phyloP scores from a whole-genome alignment of 2,329 filamentous ascomycete species.

The Colletotrichum camelliae region DNA sequence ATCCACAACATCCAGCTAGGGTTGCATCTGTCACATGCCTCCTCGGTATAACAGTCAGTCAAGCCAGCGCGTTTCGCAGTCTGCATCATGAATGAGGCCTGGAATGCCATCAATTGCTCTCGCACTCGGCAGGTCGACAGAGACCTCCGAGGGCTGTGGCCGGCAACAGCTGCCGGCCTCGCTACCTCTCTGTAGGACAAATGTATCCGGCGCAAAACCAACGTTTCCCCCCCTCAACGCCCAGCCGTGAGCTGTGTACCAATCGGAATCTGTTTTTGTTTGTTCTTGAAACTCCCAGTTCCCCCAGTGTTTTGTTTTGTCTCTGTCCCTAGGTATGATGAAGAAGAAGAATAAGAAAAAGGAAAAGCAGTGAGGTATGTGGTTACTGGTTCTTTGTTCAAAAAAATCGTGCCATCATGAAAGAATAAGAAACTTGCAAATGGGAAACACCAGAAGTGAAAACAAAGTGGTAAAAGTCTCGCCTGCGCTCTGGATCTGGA shows the following conservation, averaged over 20 bases:
- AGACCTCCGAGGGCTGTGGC: not conserved
- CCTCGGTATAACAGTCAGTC: not conserved
- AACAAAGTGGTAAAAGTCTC: not conserved
- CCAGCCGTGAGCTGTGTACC: constrained; percentile 1
- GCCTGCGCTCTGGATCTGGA: not conserved
- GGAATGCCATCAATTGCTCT: constrained; percentile 13
- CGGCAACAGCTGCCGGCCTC: not conserved
- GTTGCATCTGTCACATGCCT: constrained; percentile 2
- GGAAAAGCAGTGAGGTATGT: constrained; percentile 2
- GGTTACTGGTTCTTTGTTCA: constrained; percentile 3
- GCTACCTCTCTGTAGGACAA: not conserved
- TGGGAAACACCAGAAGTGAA: not conserved
- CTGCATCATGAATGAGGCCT: not conserved
- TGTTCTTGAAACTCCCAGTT: constrained; percentile 6
- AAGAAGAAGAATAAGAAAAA: not conserved
- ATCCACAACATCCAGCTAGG: not conserved
- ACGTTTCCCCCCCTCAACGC: constrained; percentile 5
- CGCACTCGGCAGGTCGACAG: not conserved
- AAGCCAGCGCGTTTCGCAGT: not conserved
- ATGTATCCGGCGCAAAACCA: not conserved
- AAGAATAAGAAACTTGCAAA: not conserved
- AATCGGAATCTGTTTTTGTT: not conserved
- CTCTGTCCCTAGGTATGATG: constrained; percentile 9
- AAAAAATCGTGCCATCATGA: constrained; percentile 12
- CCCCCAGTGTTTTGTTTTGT: constrained; percentile 11